phyloP scores from a whole-genome alignment of 108 stramenopile species.

The Discostella stelligeroides region DNA sequence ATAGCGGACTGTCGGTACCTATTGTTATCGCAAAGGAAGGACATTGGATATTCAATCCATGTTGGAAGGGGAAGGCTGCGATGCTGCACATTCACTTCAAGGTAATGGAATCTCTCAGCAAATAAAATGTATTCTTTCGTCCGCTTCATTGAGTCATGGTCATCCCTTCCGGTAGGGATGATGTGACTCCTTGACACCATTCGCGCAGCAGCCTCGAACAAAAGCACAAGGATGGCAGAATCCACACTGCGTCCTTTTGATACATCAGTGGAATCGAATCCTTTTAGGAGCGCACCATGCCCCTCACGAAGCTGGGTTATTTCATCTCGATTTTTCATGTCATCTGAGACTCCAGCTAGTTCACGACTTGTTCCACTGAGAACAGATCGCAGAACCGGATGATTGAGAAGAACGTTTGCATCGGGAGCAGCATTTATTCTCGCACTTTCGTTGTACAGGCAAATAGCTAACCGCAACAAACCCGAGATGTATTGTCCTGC shows the following conservation, averaged over 20 bases:
- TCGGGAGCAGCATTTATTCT: background rate
- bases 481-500: background rate
- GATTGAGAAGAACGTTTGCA: background rate
- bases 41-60: constrained; percentile 2
- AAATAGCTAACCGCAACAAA: constrained; percentile 1
- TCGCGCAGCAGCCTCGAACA: constrained; percentile 23
- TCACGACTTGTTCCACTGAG: background rate
- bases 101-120: constrained; percentile 16
- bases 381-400: constrained; percentile 4
- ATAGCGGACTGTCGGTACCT: background rate
- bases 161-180: constrained; percentile 1
- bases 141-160: background rate
- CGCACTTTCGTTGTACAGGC: constrained; percentile 10
- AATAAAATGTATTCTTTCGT: constrained; percentile 9
- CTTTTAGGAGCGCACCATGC: constrained; percentile 1
- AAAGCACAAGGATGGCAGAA: constrained; percentile 10
- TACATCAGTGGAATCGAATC: constrained; percentile 9
- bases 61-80: background rate
- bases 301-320: constrained; percentile 5
- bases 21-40: background rate
- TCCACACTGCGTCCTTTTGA: constrained; percentile 6
- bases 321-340: background rate
- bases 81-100: background rate
- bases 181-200: background rate
- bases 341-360: background rate